Conservation (phyloP, 306 rosid genomes). For the Dryas drummondii region DNA sequence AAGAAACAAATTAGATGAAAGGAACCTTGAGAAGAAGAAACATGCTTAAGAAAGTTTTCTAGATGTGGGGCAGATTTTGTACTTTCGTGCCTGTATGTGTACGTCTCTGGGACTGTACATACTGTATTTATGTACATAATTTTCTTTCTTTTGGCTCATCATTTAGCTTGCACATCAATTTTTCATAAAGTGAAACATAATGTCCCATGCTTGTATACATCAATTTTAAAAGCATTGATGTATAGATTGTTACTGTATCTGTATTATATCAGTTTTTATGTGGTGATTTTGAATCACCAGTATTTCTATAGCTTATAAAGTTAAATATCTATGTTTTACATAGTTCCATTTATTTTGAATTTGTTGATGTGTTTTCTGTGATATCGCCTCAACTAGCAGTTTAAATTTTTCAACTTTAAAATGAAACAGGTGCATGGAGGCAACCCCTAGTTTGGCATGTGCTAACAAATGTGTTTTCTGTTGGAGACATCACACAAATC, state of each 20-base stretch:
- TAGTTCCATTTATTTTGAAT: neutral
- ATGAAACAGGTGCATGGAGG: conserved; percentile 90
- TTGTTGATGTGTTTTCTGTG: neutral
- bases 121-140: neutral
- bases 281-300: neutral
- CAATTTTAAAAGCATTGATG: neutral
- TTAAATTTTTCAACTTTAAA: conserved; percentile 20
- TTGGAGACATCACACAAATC: conserved; percentile 99
- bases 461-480: conserved; percentile 99
- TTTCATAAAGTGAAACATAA: neutral
- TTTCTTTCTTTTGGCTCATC: neutral
- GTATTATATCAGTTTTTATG: neutral
- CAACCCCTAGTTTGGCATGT: conserved; percentile 99
- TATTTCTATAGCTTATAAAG: neutral
- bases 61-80: neutral
- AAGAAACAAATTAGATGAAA: neutral
- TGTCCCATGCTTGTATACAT: too few species aligned
- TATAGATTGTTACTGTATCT: neutral
- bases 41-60: neutral
- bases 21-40: neutral
- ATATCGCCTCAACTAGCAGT: conserved; percentile 20
- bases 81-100: neutral
- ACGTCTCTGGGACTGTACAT: neutral
- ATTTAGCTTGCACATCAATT: neutral
- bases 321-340: neutral